phyloP scores from a whole-genome alignment of 495 filamentous ascomycete genomes.

The Penicillium waksmanii region DNA sequence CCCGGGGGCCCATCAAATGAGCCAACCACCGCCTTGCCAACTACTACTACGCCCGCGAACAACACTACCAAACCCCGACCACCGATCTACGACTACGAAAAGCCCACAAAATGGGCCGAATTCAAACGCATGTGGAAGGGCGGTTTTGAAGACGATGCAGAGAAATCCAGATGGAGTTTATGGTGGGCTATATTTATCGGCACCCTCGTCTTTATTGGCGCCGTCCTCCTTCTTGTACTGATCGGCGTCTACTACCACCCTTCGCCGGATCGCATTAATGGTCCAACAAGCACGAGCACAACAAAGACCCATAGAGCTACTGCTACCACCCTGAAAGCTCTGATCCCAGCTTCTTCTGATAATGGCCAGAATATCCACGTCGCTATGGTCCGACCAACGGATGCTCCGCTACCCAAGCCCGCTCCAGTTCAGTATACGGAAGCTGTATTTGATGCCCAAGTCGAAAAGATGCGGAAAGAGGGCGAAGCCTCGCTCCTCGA shows the following conservation, averaged over 20 bases:
- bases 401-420: too few relatives aligned
- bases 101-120: not conserved
- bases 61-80: not conserved
- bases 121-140: not conserved
- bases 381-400: not conserved
- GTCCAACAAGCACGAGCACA: not conserved
- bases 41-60: not conserved
- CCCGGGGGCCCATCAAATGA: too few relatives aligned
- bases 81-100: not conserved
- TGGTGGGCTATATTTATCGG: not conserved
- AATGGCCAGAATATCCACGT: not conserved
- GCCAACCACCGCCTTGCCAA: too few relatives aligned
- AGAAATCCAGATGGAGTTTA: not conserved
- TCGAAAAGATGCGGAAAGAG: not conserved
- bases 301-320: not conserved
- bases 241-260: not conserved
- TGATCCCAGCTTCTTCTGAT: not conserved
- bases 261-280: not conserved
- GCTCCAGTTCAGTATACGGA: too few relatives aligned
- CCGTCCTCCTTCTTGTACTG: not conserved
- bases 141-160: not conserved
- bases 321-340: not conserved
- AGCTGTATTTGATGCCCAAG: not conserved
- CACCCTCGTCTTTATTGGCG: not conserved
- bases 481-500: not conserved